Evolutionary conservation across 352 stramenopile genomes (phyloP).

Genomic region (Phytophthora macrochlamydospora): DNA sequence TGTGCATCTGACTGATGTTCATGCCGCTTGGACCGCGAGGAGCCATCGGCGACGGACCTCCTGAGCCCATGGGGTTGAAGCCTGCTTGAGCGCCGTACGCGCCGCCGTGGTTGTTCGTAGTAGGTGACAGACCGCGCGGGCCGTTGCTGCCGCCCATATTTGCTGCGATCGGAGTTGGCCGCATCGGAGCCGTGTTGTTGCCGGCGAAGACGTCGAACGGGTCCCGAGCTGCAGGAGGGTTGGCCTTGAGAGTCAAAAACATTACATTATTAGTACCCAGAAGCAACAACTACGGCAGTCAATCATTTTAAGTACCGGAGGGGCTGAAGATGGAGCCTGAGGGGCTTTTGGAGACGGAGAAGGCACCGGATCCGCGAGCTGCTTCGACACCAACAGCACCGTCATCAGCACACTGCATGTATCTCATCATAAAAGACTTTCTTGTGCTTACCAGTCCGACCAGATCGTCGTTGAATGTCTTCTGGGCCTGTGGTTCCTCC

Average conservation of each 20-base stretch:
- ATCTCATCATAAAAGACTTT: background rate
- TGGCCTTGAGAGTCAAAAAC: conserved; percentile 13
- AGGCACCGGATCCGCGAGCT: conserved; percentile 72
- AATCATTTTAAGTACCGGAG: conserved; percentile 28
- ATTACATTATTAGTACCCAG: conserved; percentile 5
- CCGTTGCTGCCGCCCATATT: conserved; percentile 33
- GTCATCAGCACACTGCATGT: conserved; percentile 3
- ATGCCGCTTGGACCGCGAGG: conserved; percentile 60
- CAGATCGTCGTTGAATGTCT: conserved; percentile 83
- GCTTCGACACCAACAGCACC: conserved; percentile 7
- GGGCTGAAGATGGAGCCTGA: conserved; percentile 41
- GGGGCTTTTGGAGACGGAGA: conserved; percentile 39
- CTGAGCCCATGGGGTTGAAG: conserved; percentile 50
- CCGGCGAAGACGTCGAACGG: conserved; percentile 78
- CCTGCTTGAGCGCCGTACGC: conserved; percentile 35
- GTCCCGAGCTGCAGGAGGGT: conserved; percentile 47
- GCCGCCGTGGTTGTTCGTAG: conserved; percentile 26
- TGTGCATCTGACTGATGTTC: conserved; percentile 88
- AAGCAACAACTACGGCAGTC: background rate
- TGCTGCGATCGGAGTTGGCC: conserved; percentile 36
- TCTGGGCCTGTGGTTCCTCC: conserved; percentile 50
- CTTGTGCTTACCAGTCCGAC: conserved; percentile 64
- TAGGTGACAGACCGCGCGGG: conserved; percentile 35
- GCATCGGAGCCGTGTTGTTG: conserved; percentile 39
- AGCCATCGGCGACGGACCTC: conserved; percentile 44